Evolutionary conservation across 768 basidiomycete genomes (phyloP).

Genomic region (Macrolepiota dolichaula): DNA sequence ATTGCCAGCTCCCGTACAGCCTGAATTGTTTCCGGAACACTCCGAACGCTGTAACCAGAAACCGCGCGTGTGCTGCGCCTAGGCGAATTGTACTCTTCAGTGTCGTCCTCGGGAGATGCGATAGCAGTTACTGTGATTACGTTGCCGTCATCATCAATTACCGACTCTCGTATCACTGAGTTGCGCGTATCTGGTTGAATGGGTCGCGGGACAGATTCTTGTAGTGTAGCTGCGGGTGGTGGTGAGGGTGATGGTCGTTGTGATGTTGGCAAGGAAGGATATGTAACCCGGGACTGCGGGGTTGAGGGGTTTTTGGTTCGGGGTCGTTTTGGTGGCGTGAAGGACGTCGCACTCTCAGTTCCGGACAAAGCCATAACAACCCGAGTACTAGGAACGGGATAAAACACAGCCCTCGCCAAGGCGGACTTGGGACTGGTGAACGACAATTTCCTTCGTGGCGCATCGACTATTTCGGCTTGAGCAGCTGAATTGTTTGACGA

Average conservation of each 20-base stretch:
- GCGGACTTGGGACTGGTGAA: not conserved
- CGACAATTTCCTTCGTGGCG: slow-evolving; percentile 5
- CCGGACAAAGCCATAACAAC: slow-evolving; percentile 1
- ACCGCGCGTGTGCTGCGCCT: slow-evolving; percentile 12
- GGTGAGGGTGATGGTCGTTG: not conserved
- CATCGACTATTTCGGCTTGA: slow-evolving; percentile 7
- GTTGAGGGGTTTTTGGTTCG: not conserved
- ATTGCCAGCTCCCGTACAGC: slow-evolving; percentile 47
- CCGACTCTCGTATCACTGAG: not conserved
- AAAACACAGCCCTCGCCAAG: slow-evolving; percentile 3
- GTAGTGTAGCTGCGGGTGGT: not conserved
- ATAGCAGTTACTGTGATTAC: slow-evolving; percentile 5
- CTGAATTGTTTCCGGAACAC: slow-evolving; percentile 37
- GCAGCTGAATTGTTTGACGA: slow-evolving; percentile 2
- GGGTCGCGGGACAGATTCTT: not conserved
- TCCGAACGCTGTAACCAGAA: slow-evolving; percentile 26
- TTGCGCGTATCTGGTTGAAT: not conserved
- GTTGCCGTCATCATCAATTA: slow-evolving; percentile 5
- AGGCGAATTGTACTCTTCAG: not conserved
- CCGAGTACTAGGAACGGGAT: slow-evolving; percentile 1
- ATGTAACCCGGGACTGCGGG: not conserved
- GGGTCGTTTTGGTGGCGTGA: not conserved
- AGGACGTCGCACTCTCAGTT: not conserved
- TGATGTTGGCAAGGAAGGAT: not conserved
- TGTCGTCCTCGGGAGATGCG: not conserved